phyloP scores from a whole-genome alignment of 306 rosid genomes.

The Cucurbita moschata region DNA sequence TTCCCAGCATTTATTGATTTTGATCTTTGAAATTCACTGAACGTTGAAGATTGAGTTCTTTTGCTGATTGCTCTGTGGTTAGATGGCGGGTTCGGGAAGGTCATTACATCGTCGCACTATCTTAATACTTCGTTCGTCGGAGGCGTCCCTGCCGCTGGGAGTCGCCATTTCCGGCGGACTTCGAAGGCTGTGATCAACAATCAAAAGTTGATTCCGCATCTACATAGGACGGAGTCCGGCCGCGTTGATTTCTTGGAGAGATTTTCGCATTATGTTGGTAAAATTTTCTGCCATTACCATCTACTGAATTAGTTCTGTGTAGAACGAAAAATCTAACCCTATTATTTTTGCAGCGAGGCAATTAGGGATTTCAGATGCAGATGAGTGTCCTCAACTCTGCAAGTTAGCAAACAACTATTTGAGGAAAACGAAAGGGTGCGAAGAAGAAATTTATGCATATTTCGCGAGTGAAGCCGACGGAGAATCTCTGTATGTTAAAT shows the following conservation, averaged over 20 bases:
- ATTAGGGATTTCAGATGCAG: conserved; percentile 42
- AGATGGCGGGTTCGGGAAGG: conserved; percentile 28
- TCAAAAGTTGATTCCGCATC: conserved; percentile 19
- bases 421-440: conserved; percentile 37
- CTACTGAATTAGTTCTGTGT: not conserved
- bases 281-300: not conserved
- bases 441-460: conserved; percentile 36
- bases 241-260: conserved; percentile 44
- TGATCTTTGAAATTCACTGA: not conserved
- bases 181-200: not conserved
- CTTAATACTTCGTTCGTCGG: conserved; percentile 39
- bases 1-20: not conserved
- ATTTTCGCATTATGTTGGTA: conserved; percentile 73
- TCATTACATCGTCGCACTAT: conserved; percentile 11
- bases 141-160: conserved; percentile 16
- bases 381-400: conserved; percentile 42
- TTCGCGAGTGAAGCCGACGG: conserved; percentile 25
- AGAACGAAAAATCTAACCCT: not conserved
- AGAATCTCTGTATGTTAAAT: conserved; percentile 24
- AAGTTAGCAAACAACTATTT: conserved; percentile 41
- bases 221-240: conserved; percentile 35
- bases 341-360: conserved; percentile 46
- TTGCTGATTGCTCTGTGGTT: not conserved
- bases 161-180: conserved; percentile 1
- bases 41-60: not conserved